phyloP scores from a whole-genome alignment of 2,329 filamentous ascomycete genomes.

The Sphaerulina musiva region DNA sequence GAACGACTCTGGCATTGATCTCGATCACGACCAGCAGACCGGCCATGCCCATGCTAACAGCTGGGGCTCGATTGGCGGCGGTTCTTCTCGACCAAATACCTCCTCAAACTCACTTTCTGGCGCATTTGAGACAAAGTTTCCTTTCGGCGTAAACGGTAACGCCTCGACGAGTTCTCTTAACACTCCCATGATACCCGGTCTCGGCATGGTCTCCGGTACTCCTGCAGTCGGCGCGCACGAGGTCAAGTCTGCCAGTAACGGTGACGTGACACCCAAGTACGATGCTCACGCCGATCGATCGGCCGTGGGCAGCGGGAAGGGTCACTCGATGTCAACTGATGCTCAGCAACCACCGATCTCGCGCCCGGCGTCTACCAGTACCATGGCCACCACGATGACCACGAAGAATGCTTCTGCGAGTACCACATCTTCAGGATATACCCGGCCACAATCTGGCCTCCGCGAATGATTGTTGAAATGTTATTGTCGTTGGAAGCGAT shows the following conservation, averaged over 20 bases:
- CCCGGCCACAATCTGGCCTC: constrained; percentile 36
- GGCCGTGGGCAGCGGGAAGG: constrained; percentile 19
- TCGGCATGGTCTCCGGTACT: constrained; percentile 29
- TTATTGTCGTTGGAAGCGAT: constrained; percentile 9
- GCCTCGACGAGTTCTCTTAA: constrained; percentile 36
- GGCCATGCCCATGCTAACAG: constrained; percentile 40
- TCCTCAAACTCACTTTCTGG: constrained; percentile 56
- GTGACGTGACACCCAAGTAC: constrained; percentile 35
- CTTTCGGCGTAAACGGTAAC: constrained; percentile 48
- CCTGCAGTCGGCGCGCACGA: constrained; percentile 13
- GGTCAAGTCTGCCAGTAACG: constrained; percentile 19
- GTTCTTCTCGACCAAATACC: constrained; percentile 58
- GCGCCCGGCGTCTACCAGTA: constrained; percentile 19
- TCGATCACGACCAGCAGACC: constrained; percentile 65
- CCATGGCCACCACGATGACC: constrained; percentile 17
- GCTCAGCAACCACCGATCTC: constrained; percentile 21
- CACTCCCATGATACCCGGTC: constrained; percentile 35
- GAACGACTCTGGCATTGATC: constrained; percentile 95
- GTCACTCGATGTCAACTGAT: constrained; percentile 16
- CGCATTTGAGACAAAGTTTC: constrained; percentile 60
- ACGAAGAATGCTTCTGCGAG: constrained; percentile 23
- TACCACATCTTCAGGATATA: constrained; percentile 35
- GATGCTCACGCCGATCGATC: constrained; percentile 24
- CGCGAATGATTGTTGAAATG: constrained; percentile 26
- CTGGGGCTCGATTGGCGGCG: constrained; percentile 36